phyloP scores from a whole-genome alignment of 2,329 filamentous ascomycete species.

The Aaosphaeria pasadenensis region DNA sequence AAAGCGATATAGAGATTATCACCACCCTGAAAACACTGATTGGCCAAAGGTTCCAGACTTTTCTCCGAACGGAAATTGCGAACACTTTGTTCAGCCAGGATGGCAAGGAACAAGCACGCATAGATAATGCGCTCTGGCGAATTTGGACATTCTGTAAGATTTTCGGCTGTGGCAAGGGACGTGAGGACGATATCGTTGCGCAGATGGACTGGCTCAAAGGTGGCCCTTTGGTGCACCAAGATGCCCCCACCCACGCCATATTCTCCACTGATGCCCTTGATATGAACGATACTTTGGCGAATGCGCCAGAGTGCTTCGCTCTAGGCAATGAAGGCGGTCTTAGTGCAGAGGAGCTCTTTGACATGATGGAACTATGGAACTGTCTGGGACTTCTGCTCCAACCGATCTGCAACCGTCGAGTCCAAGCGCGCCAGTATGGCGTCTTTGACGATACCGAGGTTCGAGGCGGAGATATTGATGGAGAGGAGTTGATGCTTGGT shows the following conservation, averaged over 20 bases:
- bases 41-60: slow-evolving; percentile 52
- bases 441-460: slow-evolving; percentile 53
- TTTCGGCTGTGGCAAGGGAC: slow-evolving; percentile 57
- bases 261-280: slow-evolving; percentile 50
- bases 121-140: slow-evolving; percentile 63
- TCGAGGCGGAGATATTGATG: slow-evolving; percentile 47
- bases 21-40: slow-evolving; percentile 56
- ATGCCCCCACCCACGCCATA: slow-evolving; percentile 44
- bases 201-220: slow-evolving; percentile 64
- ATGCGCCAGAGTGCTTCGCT: slow-evolving; percentile 57
- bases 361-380: slow-evolving; percentile 65
- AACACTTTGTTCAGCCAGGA: slow-evolving; percentile 50
- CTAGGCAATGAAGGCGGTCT: slow-evolving; percentile 56
- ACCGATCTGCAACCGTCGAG: slow-evolving; percentile 52
- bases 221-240: slow-evolving; percentile 50
- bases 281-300: slow-evolving; percentile 53
- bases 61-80: slow-evolving; percentile 56
- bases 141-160: slow-evolving; percentile 66
- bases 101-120: slow-evolving; percentile 46
- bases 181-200: slow-evolving; percentile 57
- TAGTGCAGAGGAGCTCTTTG: slow-evolving; percentile 56
- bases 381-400: slow-evolving; percentile 57
- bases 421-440: slow-evolving; percentile 54
- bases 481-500: slow-evolving; percentile 51
- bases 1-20: slow-evolving; percentile 53